Base-by-base conservation (phyloP, 192 early-diverging fungal genomes). In the Backusella luteola region DNA sequence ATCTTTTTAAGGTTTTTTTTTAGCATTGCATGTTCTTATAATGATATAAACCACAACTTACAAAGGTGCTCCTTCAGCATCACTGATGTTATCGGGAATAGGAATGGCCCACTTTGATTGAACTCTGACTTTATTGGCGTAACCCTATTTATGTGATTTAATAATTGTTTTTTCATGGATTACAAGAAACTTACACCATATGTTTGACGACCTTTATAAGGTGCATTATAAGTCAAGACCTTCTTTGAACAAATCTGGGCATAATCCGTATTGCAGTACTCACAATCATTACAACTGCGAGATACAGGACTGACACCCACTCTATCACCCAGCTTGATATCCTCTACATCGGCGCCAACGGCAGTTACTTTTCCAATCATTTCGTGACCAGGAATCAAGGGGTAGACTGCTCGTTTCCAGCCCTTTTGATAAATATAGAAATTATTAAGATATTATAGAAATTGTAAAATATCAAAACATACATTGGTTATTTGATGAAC, bases 401-500 rank as follows among this genome's bases (percentile, higher is more conserved):
- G 84, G 52, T 79, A 86, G 2, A 42, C 29, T 14, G 72, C 71
- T 34, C 81, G 63, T 39, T 80, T 71, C 80, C 80, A 76, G 5
- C 82, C 82, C 75, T 79, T 63, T 15, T 19, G 19, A 49, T 49
- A 49, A 49, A 49, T 49, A 35, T 59, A 26, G 29, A 73, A 52
- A 78, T 59, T 42, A 42, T 63, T 69, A 69, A 84, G 83, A 63
- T 84, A 81, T 26, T 21, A 38, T 21, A 32, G 2, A 32, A 32
- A 3, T 32, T 32, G 32, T 32, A 32, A 32, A 32, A 80, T 81
- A 36, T 56, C 66, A 8, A 79, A 76, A 90, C 93, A 91, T 73
- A 87, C 93, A 8, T 84, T 79, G 73, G 86, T 87, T 63, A 89
- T 71, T 44, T 86, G 90, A 84, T 96, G 93, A 46, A 94, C 76